These are phyloP conservation scores for Amaranthus tricolor DNA, from an alignment of 179 eudicot species.

Conservation along the genomic window DNA sequence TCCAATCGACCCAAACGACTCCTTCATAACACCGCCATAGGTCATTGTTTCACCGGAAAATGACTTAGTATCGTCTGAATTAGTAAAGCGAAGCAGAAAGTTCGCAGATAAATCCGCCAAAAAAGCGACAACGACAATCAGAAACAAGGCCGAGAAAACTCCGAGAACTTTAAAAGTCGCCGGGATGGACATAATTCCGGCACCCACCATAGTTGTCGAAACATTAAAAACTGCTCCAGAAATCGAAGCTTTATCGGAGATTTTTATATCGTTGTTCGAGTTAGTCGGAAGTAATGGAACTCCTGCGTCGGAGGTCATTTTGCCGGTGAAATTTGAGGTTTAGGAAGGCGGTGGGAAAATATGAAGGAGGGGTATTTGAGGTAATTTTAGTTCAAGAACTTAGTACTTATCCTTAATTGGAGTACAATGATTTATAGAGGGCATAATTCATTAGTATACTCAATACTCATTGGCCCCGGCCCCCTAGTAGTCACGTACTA, in stretches of 20 bases:
- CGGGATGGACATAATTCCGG: constrained; percentile 92
- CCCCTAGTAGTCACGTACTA: too few species aligned
- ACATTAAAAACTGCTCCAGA: constrained; percentile 85
- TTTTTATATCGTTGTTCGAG: neutral
- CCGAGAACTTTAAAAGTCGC: constrained; percentile 86
- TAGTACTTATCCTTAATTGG: too few species aligned
- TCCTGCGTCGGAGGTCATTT: constrained; percentile 23
- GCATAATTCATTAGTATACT: too few species aligned
- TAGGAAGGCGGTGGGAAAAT: neutral
- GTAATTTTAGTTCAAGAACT: neutral
- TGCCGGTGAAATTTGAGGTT: neutral
- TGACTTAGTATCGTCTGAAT: constrained; percentile 34
- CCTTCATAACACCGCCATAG: constrained; percentile 72
- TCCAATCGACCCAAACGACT: constrained; percentile 71
- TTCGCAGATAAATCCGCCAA: constrained; percentile 61
- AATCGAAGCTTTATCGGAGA: constrained; percentile 36
- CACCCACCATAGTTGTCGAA: constrained; percentile 77
- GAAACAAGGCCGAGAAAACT: constrained; percentile 52
- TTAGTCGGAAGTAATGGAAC: constrained; percentile 18
- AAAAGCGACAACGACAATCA: constrained; percentile 46
- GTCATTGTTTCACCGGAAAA: constrained; percentile 30
- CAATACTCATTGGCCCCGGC: too few species aligned
- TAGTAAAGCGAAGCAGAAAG: constrained; percentile 52
- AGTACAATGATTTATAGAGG: too few species aligned
- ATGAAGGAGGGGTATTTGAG: constrained; percentile 7